Evolutionary conservation across 2,329 filamentous ascomycete genomes (phyloP).

Genomic region (Xylariaceae sp.): DNA sequence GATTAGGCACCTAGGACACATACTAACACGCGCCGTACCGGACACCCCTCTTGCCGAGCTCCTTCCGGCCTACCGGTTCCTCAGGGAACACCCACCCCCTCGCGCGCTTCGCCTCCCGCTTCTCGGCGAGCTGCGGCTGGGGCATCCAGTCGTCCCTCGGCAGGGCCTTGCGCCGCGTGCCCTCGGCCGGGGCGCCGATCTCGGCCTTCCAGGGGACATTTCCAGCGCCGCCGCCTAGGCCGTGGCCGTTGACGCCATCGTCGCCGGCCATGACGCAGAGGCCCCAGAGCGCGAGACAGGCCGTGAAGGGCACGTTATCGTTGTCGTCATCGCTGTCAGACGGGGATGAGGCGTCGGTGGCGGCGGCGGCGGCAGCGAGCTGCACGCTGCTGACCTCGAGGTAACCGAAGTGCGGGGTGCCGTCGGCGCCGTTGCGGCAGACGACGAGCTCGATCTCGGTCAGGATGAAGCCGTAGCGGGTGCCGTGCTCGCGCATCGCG

Average conservation of each 20-base stretch:
- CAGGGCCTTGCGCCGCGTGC: constrained; percentile 69
- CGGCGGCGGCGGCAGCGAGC: constrained; percentile 48
- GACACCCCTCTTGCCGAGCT: constrained; percentile 69
- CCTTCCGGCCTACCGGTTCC: constrained; percentile 71
- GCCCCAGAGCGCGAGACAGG: constrained; percentile 75
- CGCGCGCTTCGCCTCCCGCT: constrained; percentile 72
- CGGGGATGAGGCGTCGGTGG: constrained; percentile 40
- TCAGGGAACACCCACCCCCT: constrained; percentile 78
- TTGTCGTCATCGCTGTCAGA: constrained; percentile 37
- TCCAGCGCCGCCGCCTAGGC: constrained; percentile 21
- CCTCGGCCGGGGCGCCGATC: constrained; percentile 74
- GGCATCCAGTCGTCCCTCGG: constrained; percentile 78
- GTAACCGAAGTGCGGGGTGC: constrained; percentile 83
- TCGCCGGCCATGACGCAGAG: constrained; percentile 72
- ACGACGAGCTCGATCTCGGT: constrained; percentile 94
- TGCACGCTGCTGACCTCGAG: constrained; percentile 72
- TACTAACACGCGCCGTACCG: constrained; percentile 52
- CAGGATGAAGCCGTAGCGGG: constrained; percentile 93
- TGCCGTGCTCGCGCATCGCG: constrained; percentile 90
- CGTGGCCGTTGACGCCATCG: constrained; percentile 60
- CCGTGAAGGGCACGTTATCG: constrained; percentile 60
- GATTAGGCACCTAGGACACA: not conserved
- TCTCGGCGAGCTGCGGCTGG: constrained; percentile 71
- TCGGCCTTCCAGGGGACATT: constrained; percentile 69
- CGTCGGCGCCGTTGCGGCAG: constrained; percentile 75